phyloP scores from a whole-genome alignment of 2,329 filamentous ascomycete species.

The Sporothrix luriei region DNA sequence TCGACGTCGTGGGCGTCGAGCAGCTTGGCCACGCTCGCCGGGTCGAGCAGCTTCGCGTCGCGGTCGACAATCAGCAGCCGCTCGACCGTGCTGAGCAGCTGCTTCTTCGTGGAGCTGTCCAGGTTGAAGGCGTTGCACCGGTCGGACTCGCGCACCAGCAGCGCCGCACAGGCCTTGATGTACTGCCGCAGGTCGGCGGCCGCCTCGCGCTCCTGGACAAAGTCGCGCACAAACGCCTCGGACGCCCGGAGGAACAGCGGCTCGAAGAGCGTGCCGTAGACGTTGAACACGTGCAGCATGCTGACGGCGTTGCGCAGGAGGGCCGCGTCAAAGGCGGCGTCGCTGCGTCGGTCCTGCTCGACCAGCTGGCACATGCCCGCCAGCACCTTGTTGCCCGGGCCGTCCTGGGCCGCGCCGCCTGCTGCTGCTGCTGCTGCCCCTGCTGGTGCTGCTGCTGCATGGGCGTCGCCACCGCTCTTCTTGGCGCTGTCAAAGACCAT shows the following conservation, averaged over 20 bases:
- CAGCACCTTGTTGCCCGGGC: constrained; percentile 47
- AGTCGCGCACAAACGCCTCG: constrained; percentile 66
- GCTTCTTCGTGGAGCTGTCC: constrained; percentile 78
- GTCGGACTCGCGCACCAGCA: constrained; percentile 72
- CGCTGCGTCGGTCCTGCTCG: constrained; percentile 66
- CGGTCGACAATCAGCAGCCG: constrained; percentile 70
- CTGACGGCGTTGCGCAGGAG: constrained; percentile 75
- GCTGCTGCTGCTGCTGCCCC: background rate
- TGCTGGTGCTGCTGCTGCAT: background rate
- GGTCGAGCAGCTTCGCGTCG: constrained; percentile 65
- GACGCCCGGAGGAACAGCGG: constrained; percentile 70
- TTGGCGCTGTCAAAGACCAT: constrained; percentile 50
- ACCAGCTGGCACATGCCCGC: constrained; percentile 75
- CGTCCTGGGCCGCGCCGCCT: constrained; percentile 16
- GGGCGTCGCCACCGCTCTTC: background rate
- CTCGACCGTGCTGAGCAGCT: constrained; percentile 74
- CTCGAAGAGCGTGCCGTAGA: constrained; percentile 81
- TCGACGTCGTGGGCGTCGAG: constrained; percentile 69
- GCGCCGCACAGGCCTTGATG: constrained; percentile 66
- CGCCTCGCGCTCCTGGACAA: constrained; percentile 67
- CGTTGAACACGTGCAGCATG: constrained; percentile 81
- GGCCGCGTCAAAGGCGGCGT: constrained; percentile 59
- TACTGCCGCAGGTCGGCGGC: constrained; percentile 69
- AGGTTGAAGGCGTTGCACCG: constrained; percentile 81
- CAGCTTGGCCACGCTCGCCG: constrained; percentile 69